A percentile compares a stretch with the other conserved stretches of the same genome.
Conservation (phyloP, 1,139 yeast genomes). For the Wickerhamomyces sp. region DNA sequence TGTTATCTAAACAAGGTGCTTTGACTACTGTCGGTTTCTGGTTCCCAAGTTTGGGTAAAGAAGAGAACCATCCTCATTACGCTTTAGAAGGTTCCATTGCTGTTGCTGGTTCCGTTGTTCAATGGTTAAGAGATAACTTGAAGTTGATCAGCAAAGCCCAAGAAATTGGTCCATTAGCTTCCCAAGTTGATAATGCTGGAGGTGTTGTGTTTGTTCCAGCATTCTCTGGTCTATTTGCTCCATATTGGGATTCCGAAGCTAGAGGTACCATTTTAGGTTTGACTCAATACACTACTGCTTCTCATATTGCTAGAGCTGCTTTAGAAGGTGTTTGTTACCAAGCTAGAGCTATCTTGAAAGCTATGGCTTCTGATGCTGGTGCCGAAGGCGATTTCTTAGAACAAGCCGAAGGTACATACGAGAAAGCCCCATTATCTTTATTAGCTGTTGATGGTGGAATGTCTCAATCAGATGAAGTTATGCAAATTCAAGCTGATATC, state of each 20-base stretch:
- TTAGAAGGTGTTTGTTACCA: conserved; percentile 94
- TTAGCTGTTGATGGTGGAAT: conserved; percentile 93
- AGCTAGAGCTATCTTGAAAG: conserved; percentile 83
- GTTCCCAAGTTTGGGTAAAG: conserved; percentile 62
- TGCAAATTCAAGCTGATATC: conserved; percentile 92
- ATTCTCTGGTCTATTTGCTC: conserved; percentile 90
- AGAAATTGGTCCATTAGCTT: conserved; percentile 88
- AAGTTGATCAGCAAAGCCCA: conserved; percentile 75
- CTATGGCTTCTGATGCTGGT: conserved; percentile 82
- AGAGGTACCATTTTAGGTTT: conserved; percentile 91
- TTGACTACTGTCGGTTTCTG: conserved; percentile 88
- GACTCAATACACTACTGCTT: conserved; percentile 82
- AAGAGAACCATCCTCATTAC: conserved; percentile 64
- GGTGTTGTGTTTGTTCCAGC: conserved; percentile 97
- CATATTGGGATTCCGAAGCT: conserved; percentile 93
- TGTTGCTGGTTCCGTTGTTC: conserved; percentile 92
- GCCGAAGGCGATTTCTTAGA: conserved; percentile 42
- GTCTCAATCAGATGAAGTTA: conserved; percentile 87
- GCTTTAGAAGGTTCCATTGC: conserved; percentile 96
- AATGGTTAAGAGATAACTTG: conserved; percentile 91
- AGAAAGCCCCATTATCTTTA: conserved; percentile 44
- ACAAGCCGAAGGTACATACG: conserved; percentile 31
- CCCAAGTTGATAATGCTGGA: conserved; percentile 75
- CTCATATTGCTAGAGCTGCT: conserved; percentile 92
- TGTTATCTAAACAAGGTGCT: conserved; percentile 74